phyloP scores from a whole-genome alignment of 1,284 basidiomycete genomes.

The Cyathus olla region DNA sequence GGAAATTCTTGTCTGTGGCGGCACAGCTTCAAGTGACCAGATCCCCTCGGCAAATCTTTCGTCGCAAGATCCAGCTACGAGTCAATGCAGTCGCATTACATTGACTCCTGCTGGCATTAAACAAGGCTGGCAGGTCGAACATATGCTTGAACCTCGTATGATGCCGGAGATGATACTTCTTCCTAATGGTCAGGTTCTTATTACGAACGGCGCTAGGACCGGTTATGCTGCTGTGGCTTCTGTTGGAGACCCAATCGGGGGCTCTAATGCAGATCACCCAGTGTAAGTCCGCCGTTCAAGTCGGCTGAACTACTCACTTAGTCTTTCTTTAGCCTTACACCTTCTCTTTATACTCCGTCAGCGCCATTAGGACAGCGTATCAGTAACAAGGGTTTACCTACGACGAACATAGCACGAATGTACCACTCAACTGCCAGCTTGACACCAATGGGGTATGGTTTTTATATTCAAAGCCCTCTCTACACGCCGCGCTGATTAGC shows the following conservation, averaged over 20 bases:
- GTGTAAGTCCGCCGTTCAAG: background rate
- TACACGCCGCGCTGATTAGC: too few species aligned
- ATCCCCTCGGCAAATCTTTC: constrained; percentile 42
- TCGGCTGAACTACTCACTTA: background rate
- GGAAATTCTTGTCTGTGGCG: constrained; percentile 63
- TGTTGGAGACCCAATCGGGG: constrained; percentile 46
- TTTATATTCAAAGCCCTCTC: background rate
- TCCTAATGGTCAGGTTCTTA: constrained; percentile 63
- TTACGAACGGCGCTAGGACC: constrained; percentile 57
- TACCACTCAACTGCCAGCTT: constrained; percentile 57
- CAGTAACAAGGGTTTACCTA: constrained; percentile 55
- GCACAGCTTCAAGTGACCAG: constrained; percentile 41
- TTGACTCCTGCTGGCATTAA: constrained; percentile 49
- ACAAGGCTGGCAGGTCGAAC: constrained; percentile 50
- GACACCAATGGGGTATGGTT: constrained; percentile 48
- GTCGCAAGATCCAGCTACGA: constrained; percentile 52
- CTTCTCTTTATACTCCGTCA: constrained; percentile 62
- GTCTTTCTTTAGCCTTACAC: constrained; percentile 42
- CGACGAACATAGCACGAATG: constrained; percentile 54
- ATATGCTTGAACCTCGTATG: constrained; percentile 50
- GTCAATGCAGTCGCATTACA: constrained; percentile 54
- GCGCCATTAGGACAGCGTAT: constrained; percentile 59
- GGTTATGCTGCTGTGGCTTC: constrained; percentile 63
- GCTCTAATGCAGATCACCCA: constrained; percentile 59
- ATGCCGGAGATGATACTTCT: constrained; percentile 64